Conservation (phyloP, 495 filamentous ascomycete genomes). For the Penicillium roqueforti region DNA sequence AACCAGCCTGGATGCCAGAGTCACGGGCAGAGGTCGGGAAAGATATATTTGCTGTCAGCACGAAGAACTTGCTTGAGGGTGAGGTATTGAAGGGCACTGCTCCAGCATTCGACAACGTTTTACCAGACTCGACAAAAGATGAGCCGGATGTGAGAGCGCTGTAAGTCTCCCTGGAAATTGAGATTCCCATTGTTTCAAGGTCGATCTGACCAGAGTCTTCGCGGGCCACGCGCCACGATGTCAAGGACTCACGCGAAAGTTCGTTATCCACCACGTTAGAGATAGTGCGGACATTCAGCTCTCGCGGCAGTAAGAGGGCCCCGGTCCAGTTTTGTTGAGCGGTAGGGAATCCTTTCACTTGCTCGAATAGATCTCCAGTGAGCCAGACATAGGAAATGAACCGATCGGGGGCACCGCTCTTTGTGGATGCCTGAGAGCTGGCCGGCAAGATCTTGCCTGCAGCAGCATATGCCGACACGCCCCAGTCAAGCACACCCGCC, state of each 20-base stretch:
- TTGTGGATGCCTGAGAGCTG: conserved; percentile 9
- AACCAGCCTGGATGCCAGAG: conserved; percentile 15
- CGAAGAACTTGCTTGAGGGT: conserved; percentile 14
- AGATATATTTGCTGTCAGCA: conserved; percentile 10
- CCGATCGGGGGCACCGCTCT: conserved; percentile 18
- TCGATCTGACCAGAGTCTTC: not conserved
- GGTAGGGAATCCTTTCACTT: conserved; percentile 14
- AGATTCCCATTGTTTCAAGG: conserved; percentile 19
- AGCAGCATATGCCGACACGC: conserved; percentile 17
- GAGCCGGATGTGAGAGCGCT: conserved; percentile 6
- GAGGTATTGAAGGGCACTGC: conserved; percentile 13
- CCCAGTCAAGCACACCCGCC: conserved; percentile 25
- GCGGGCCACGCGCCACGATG: conserved; percentile 16
- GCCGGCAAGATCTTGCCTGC: conserved; percentile 18
- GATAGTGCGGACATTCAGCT: conserved; percentile 13
- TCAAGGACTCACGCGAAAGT: conserved; percentile 11
- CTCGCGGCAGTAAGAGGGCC: conserved; percentile 18
- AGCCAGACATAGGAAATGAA: conserved; percentile 21
- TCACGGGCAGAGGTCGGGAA: conserved; percentile 16
- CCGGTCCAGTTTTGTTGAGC: conserved; percentile 18
- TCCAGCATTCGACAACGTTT: conserved; percentile 3
- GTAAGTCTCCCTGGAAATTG: conserved; percentile 20
- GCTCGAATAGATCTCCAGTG: conserved; percentile 16
- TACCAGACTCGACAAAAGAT: conserved; percentile 1
- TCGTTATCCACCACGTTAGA: conserved; percentile 17